phyloP scores from a whole-genome alignment of 768 basidiomycete species.

The Boletus subcaerulescens region DNA sequence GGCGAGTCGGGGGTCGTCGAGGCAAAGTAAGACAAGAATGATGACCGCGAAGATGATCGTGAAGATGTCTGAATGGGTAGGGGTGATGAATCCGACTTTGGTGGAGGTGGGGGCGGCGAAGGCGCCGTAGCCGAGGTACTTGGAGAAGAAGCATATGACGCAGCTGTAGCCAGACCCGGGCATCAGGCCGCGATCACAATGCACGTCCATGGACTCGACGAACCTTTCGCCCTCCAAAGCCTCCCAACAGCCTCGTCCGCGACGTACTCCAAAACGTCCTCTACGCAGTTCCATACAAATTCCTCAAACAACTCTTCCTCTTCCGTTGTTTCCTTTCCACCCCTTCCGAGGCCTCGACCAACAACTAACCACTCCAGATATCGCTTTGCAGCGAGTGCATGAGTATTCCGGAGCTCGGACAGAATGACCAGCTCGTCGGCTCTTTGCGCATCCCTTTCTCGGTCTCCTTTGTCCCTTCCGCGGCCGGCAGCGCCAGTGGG shows the following conservation, averaged over 20 bases:
- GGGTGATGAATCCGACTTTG: slow-evolving; percentile 5
- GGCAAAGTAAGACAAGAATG: slow-evolving; percentile 64
- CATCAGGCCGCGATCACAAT: not conserved
- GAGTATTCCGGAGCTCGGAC: slow-evolving; percentile 26
- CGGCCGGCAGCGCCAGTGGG: slow-evolving; percentile 18
- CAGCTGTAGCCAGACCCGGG: slow-evolving; percentile 35
- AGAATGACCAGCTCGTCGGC: slow-evolving; percentile 28
- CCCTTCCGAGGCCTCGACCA: slow-evolving; percentile 43
- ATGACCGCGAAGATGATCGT: slow-evolving; percentile 10
- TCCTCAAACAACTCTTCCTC: slow-evolving; percentile 54
- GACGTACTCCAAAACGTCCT: slow-evolving; percentile 48
- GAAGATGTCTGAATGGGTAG: not conserved
- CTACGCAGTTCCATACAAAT: slow-evolving; percentile 55
- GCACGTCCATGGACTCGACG: slow-evolving; percentile 1
- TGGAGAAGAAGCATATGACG: slow-evolving; percentile 48
- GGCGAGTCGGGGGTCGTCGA: slow-evolving; percentile 81
- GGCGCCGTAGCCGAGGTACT: not conserved
- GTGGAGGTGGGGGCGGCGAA: slow-evolving; percentile 8
- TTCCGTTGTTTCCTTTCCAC: slow-evolving; percentile 20
- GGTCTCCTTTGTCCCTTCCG: slow-evolving; percentile 23
- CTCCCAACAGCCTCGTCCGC: slow-evolving; percentile 51
- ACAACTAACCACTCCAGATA: slow-evolving; percentile 84
- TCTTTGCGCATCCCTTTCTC: slow-evolving; percentile 19
- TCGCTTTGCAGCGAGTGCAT: slow-evolving; percentile 50
- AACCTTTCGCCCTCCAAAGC: slow-evolving; percentile 74